These are phyloP conservation scores for Cupressus sempervirens DNA, from an alignment of 75 land plant genomes.

Conservation along the genomic window DNA sequence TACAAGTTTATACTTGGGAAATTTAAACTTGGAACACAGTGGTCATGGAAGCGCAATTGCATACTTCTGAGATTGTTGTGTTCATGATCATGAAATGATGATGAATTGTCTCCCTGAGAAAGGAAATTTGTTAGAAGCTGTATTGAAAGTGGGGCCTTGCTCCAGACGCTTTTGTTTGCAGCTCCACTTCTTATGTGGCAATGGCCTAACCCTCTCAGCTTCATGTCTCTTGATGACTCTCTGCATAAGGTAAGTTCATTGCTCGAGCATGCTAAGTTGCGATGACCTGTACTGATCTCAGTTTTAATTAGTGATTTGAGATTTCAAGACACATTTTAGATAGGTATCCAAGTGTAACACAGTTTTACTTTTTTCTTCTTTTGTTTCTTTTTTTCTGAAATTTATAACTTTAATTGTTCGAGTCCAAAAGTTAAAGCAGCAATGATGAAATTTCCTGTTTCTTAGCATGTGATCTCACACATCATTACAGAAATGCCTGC, in stretches of 20 bases:
- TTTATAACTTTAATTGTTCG: background rate
- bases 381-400: no score
- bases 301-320: background rate
- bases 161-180: constrained; percentile 72
- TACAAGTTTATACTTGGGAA: no score
- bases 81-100: constrained; percentile 39
- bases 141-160: constrained; percentile 76
- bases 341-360: no score
- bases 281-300: background rate
- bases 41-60: no score
- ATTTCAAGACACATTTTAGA: no score
- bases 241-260: background rate
- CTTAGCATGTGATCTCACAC: no score
- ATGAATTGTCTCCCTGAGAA: constrained; percentile 62
- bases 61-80: background rate
- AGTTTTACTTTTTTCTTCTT: no score
- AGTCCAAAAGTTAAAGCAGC: background rate
- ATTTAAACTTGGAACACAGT: no score
- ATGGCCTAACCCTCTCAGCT: constrained; percentile 20
- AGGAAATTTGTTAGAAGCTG: constrained; percentile 80
- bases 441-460: background rate
- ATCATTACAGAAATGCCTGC: no score
- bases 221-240: background rate
- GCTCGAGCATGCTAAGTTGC: constrained; percentile 1
- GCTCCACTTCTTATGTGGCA: constrained; percentile 83